These are phyloP conservation scores for Quercus suber DNA, from an alignment of 306 rosid genomes.

Conservation along the genomic window DNA sequence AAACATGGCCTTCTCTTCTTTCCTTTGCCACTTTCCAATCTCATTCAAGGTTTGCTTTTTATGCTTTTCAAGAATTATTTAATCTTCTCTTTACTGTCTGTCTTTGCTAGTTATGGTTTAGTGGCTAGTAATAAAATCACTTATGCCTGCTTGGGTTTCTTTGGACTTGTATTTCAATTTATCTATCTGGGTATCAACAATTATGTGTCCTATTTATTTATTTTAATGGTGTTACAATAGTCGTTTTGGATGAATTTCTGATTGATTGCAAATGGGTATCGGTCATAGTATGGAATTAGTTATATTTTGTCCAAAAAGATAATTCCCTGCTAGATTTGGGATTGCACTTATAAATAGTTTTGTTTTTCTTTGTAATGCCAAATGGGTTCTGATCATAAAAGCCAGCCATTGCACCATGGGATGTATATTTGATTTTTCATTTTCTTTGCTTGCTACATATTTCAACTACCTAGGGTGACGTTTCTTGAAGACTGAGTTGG, in stretches of 20 bases:
- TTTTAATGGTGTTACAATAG: neutral
- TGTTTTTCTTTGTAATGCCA: neutral
- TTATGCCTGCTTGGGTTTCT: neutral
- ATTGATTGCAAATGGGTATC: conserved; percentile 19
- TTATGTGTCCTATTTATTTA: neutral
- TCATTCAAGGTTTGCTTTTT: conserved; percentile 52
- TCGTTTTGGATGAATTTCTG: conserved; percentile 14
- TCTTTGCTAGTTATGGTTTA: conserved; percentile 14
- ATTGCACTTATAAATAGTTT: neutral
- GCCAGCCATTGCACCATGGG: neutral
- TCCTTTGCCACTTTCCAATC: conserved; percentile 43
- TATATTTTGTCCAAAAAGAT: neutral
- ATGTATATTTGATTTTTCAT: neutral
- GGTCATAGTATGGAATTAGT: conserved; percentile 8
- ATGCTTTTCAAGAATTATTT: conserved; percentile 4
- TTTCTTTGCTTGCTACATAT: neutral
- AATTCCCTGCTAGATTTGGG: neutral
- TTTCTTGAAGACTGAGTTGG: conserved; percentile 2
- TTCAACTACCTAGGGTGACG: neutral
- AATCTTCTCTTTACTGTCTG: neutral
- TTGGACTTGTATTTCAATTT: neutral
- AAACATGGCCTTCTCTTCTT: conserved; percentile 52
- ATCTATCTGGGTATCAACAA: neutral
- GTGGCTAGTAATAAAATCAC: neutral
- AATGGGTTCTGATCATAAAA: neutral